phyloP scores from a whole-genome alignment of 306 rosid genomes.

The Quercus variabilis region DNA sequence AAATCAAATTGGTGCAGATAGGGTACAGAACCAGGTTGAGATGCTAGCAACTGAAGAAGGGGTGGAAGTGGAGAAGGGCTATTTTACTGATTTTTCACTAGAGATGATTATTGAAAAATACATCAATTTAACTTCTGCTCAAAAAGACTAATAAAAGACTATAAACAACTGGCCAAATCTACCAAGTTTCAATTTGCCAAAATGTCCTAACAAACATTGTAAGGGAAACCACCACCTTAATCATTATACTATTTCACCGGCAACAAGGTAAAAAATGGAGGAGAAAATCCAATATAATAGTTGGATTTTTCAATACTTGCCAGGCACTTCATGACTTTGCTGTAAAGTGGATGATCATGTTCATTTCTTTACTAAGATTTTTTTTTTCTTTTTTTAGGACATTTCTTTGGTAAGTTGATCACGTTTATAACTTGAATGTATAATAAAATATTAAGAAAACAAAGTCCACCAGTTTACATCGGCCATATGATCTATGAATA shows the following conservation, averaged over 20 bases:
- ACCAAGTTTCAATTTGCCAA: neutral
- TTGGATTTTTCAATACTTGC: neutral
- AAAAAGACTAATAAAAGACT: constrained; percentile 13
- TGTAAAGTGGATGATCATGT: constrained; percentile 27
- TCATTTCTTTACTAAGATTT: no score
- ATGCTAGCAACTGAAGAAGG: constrained; percentile 69
- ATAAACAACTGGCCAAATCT: neutral
- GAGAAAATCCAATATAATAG: neutral
- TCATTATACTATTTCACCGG: neutral
- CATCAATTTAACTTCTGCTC: constrained; percentile 40
- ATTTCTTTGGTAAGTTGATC: no score
- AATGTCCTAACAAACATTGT: neutral
- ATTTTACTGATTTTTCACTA: constrained; percentile 72
- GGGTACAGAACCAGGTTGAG: constrained; percentile 68
- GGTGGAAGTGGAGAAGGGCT: constrained; percentile 74
- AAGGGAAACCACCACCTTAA: neutral
- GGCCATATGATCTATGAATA: no score
- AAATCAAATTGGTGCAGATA: constrained; percentile 64
- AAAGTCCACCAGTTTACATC: no score
- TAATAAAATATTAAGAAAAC: no score
- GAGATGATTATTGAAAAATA: constrained; percentile 59
- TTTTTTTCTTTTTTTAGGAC: no score
- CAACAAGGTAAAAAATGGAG: constrained; percentile 8
- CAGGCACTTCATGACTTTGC: constrained; percentile 22
- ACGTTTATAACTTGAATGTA: constrained; percentile 27